Evolutionary conservation across 805 yeast genomes (phyloP), one percentile per base, ranked within the genome.

Genomic region (Lachancea kluyveri): DNA sequence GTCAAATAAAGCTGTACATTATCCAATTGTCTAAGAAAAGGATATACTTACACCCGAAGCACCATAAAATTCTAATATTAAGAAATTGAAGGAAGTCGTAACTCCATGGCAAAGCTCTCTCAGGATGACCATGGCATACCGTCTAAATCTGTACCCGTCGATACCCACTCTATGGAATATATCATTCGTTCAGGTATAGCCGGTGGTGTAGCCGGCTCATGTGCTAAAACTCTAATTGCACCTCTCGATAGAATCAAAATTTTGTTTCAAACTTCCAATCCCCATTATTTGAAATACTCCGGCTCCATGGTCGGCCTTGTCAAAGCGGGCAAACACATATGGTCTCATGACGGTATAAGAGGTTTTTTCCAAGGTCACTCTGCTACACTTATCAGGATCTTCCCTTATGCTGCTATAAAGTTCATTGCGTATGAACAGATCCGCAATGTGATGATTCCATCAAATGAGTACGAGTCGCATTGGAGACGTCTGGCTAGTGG

Each of bases 281-380:
- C 97, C 0, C 90, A 81, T 40, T 92, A 84, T 48, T 60, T 72
- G 23, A 73, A 80, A 53, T 86, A 74, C 54, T 67, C 94, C 6
- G 96, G 96, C 10, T 75, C 90, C 1, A 72, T 82, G 41, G 57
- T 62, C 19, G 98, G 98, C 2, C 62, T 92, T 33, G 67, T 76
- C 40, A 62, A 65, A 28, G 97, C 98, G 0, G 80, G 80, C 0
- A 60, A 61, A 21, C 69, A 73, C 35, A 88, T 92, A 16, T 74
- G 74, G 61, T 35, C 45, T 6, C 66, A 62, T 30, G 92, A 86
- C 54, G 97, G 97, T 11, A 28, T 77, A 1, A 41, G 62, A 25
- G 98, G 98, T 2, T 72, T 92, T 33, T 90, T 77, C 54, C 95
- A 90, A 50, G 98, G 98, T 24, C 98, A 92, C 56, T 84, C 95